These are phyloP conservation scores for Paramyrothecium sp. DNA, from an alignment of 2,329 filamentous ascomycete species.

Conservation along the genomic window DNA sequence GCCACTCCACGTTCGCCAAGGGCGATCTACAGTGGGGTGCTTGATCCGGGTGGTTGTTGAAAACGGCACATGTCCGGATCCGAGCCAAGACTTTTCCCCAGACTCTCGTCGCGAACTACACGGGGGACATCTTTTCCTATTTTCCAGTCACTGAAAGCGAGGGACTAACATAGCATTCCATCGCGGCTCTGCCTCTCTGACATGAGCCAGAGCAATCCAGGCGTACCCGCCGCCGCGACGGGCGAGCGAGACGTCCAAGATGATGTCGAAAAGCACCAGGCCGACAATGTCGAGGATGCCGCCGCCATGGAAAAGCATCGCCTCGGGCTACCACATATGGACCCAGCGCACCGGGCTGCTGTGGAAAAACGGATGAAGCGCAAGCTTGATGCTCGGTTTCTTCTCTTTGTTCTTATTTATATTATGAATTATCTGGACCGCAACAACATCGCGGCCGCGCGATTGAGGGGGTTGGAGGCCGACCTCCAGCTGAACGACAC, in stretches of 20 bases:
- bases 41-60: neutral
- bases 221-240: no score
- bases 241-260: neutral
- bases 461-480: slow-evolving; percentile 61
- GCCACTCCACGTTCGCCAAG: neutral
- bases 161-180: no score
- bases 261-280: neutral
- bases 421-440: slow-evolving; percentile 71
- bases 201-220: no score
- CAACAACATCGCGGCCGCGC: slow-evolving; percentile 67
- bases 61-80: neutral
- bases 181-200: no score
- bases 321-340: slow-evolving; percentile 14
- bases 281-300: neutral
- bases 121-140: no score
- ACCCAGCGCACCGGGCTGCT: slow-evolving; percentile 46
- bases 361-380: slow-evolving; percentile 66
- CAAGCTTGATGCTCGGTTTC: slow-evolving; percentile 70
- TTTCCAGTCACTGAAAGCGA: no score
- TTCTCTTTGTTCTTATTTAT: slow-evolving; percentile 71
- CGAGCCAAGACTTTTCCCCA: neutral
- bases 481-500: slow-evolving; percentile 55
- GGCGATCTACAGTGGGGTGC: neutral
- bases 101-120: neutral
- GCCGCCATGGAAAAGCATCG: neutral